Evolutionary conservation across 208 protist genomes (phyloP).

Genomic region (Borovskyia barvae): DNA sequence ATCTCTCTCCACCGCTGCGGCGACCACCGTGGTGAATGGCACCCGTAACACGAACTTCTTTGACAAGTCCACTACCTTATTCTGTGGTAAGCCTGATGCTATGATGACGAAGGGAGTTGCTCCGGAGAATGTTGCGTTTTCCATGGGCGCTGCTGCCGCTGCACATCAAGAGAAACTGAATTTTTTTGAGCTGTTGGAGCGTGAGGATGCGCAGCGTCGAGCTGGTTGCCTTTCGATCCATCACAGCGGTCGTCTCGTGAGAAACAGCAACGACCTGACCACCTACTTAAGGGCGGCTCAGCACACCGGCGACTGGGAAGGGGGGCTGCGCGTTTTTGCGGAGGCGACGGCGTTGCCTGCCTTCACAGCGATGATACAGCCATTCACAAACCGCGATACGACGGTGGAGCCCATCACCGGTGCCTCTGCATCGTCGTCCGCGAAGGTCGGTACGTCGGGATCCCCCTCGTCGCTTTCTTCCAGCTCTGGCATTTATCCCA

Average conservation of each 20-base stretch:
- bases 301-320: constrained; percentile 69
- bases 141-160: background rate
- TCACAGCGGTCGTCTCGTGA: constrained; percentile 29
- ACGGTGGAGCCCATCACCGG: background rate
- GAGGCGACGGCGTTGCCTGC: constrained; percentile 27
- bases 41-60: too few species aligned
- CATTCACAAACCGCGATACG: background rate
- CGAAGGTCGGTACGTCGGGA: background rate
- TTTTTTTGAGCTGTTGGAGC: constrained; percentile 66
- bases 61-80: too few species aligned
- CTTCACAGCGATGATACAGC: constrained; percentile 1
- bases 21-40: too few species aligned
- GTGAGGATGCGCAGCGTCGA: constrained; percentile 46
- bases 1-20: too few species aligned
- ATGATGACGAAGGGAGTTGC: too few species aligned
- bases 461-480: constrained; percentile 2
- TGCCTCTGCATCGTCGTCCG: background rate
- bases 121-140: too few species aligned
- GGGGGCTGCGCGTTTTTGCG: constrained; percentile 58
- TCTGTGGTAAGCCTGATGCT: too few species aligned
- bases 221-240: constrained; percentile 46
- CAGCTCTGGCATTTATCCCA: constrained; percentile 31
- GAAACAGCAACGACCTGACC: constrained; percentile 72
- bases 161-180: constrained; percentile 19
- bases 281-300: constrained; percentile 50